Percentiles rank a stretch among this genome's conserved stretches.
Evolutionary conservation across 2,329 filamentous ascomycete species (phyloP).

Genomic region (Fusarium sp.): DNA sequence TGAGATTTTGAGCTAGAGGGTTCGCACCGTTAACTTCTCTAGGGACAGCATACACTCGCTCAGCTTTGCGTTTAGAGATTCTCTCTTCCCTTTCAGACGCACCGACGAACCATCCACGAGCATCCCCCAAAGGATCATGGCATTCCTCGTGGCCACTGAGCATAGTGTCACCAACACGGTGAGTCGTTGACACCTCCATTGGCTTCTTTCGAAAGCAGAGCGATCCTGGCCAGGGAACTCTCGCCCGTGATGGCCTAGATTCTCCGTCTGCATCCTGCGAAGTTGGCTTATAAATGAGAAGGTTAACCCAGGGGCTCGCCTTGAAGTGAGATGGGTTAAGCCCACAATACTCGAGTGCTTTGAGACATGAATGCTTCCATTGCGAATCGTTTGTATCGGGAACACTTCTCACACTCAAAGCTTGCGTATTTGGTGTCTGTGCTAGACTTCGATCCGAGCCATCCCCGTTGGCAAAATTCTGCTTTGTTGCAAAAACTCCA

Average conservation of each 20-base stretch:
- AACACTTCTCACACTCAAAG: constrained; percentile 56
- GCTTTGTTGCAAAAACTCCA: constrained; percentile 54
- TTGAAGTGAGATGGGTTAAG: constrained; percentile 58
- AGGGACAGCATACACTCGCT: constrained; percentile 57
- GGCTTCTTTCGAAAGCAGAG: constrained; percentile 65
- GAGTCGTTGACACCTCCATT: constrained; percentile 55
- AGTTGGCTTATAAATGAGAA: constrained; percentile 61
- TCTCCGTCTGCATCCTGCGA: constrained; percentile 57
- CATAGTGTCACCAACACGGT: constrained; percentile 55
- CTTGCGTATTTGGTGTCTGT: constrained; percentile 66
- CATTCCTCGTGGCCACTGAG: constrained; percentile 54
- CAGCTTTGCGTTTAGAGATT: constrained; percentile 61
- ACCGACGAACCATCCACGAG: constrained; percentile 62
- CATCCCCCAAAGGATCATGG: constrained; percentile 62
- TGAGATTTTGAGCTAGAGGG: constrained; percentile 57
- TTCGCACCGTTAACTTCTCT: constrained; percentile 59
- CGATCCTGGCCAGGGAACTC: constrained; percentile 65
- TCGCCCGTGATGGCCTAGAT: constrained; percentile 55
- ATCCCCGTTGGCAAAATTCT: constrained; percentile 35
- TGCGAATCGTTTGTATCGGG: constrained; percentile 56
- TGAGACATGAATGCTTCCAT: constrained; percentile 64
- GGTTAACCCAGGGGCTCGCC: constrained; percentile 62
- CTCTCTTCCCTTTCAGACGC: constrained; percentile 60
- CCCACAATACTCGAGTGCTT: constrained; percentile 63
- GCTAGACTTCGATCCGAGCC: constrained; percentile 51